Base-by-base conservation (phyloP, 352 stramenopile genomes). In the Pythium plurisporium region DNA sequence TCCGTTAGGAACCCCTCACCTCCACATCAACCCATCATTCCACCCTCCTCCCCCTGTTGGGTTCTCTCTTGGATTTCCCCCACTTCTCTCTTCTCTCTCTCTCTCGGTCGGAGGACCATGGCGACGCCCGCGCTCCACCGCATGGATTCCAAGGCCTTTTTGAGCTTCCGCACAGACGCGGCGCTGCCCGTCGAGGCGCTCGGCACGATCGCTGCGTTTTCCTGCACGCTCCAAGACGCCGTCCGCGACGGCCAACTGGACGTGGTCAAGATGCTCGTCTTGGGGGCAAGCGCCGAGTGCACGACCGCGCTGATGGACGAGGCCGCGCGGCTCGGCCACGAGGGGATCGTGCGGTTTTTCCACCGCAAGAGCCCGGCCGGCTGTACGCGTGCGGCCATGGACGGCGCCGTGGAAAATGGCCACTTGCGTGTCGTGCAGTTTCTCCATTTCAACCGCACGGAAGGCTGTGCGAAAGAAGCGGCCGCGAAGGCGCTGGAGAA, bases 161-260 rank as follows among this genome's bases (percentile, higher is more conserved):
- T 67, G 20, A 46, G 44, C 19, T 62, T 59, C 31, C 15, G 38
- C 19, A 49, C 26, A 14, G 51, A 52, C 33, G 60, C 45, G 7
- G 42, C 51, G 29, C 72, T 87, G 36, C 76, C 76, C 14, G 50
- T 82, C 38, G 76, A 87, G 54, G 60, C 69, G 9, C 51, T 87
- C 14, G 74, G 72, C 0, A 58, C 67, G 44, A 64, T 87, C 22
- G 76, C 72, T 40, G 57, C 63, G 43, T 82, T 73, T 52, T 64
- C 38, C 11, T 85, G 68, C 65, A 70, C 70, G 55, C 50, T 87
- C 33, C 51, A 58, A 10, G 42, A 68, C 4, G 76, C 76, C 7
- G 45, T 85, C 4, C n/a, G 42, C 2, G 42, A 41, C 11, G 51
- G 69, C 4, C 52, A 72, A 10, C 38, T 44, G 8, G 70, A 82